A percentile compares a stretch with the other conserved stretches of the same genome.
Evolutionary conservation across 768 basidiomycete species (phyloP).

Genomic region (Mycena albidolilacea): DNA sequence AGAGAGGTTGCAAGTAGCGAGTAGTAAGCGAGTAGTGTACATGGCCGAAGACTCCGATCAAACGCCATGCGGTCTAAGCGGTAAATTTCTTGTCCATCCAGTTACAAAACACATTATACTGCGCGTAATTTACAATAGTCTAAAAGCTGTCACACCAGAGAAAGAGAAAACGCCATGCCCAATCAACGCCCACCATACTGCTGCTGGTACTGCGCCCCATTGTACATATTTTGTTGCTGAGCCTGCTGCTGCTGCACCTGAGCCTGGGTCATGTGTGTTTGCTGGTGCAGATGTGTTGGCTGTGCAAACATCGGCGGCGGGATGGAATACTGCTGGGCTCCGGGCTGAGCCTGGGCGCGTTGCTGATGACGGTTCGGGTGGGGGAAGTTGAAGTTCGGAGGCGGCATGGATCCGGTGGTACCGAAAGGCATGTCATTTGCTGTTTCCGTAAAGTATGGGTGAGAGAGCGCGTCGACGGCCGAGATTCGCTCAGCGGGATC

Average conservation of each 20-base stretch:
- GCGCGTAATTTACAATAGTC: conserved; percentile 24
- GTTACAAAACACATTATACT: not conserved
- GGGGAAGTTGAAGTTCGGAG: conserved; percentile 78
- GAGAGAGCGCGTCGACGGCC: conserved; percentile 91
- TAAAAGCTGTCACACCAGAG: conserved; percentile 11
- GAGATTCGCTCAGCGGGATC: conserved; percentile 94
- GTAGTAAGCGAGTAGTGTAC: too few species aligned
- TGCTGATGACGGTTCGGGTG: conserved; percentile 74
- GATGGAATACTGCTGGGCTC: conserved; percentile 34
- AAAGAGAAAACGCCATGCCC: not conserved
- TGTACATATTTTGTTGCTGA: conserved; percentile 34
- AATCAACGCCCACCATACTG: conserved; percentile 37
- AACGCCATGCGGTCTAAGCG: conserved; percentile 11
- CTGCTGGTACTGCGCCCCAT: conserved; percentile 30
- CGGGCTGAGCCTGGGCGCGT: conserved; percentile 52
- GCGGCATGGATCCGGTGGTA: conserved; percentile 73
- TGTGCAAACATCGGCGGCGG: conserved; percentile 49
- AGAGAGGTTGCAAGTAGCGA: not conserved
- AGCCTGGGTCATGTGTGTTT: conserved; percentile 33
- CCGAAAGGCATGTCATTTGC: conserved; percentile 59
- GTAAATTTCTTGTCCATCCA: not conserved
- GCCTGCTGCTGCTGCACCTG: conserved; percentile 33
- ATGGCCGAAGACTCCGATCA: not conserved
- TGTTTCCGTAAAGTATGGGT: conserved; percentile 89
- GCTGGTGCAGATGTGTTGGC: conserved; percentile 27